Conservation (phyloP, 805 yeast genomes). For the Geotrichum ghanense region DNA sequence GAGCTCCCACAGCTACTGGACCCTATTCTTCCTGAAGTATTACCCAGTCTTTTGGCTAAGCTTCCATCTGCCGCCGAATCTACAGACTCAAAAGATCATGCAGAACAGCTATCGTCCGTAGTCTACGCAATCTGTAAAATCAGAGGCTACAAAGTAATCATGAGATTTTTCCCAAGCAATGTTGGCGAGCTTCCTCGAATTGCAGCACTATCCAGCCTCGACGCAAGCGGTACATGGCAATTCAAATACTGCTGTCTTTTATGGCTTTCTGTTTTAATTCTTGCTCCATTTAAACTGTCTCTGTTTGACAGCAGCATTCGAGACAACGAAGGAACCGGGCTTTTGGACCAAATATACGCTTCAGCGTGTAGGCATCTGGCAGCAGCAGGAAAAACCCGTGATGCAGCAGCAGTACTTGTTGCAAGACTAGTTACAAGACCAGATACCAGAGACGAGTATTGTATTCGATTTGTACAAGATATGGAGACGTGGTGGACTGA, state of each 20-base stretch:
- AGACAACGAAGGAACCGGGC: too few species aligned
- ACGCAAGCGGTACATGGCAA: slow-evolving; percentile 31
- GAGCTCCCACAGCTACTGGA: slow-evolving; percentile 19
- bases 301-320: slow-evolving; percentile 28
- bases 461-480: slow-evolving; percentile 20
- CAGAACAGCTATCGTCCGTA: slow-evolving; percentile 23
- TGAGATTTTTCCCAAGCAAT: slow-evolving; percentile 51
- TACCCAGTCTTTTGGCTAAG: background rate
- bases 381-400: slow-evolving; percentile 46
- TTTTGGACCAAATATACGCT: slow-evolving; percentile 27
- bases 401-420: slow-evolving; percentile 39
- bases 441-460: slow-evolving; percentile 27
- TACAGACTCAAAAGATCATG: background rate
- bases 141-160: slow-evolving; percentile 49
- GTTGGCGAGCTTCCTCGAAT: slow-evolving; percentile 36
- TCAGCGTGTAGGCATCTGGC: slow-evolving; percentile 27
- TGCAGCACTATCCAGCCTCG: slow-evolving; percentile 18
- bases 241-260: slow-evolving; percentile 40
- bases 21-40: slow-evolving; percentile 8
- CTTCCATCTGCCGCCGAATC: background rate
- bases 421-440: slow-evolving; percentile 43
- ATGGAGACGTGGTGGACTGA: background rate
- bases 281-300: slow-evolving; percentile 62
- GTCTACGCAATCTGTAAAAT: slow-evolving; percentile 56
- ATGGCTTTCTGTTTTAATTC: slow-evolving; percentile 60